These are phyloP conservation scores for Zygoascus hellenicus DNA, from an alignment of 1,139 yeast species.

Conservation along the genomic window DNA sequence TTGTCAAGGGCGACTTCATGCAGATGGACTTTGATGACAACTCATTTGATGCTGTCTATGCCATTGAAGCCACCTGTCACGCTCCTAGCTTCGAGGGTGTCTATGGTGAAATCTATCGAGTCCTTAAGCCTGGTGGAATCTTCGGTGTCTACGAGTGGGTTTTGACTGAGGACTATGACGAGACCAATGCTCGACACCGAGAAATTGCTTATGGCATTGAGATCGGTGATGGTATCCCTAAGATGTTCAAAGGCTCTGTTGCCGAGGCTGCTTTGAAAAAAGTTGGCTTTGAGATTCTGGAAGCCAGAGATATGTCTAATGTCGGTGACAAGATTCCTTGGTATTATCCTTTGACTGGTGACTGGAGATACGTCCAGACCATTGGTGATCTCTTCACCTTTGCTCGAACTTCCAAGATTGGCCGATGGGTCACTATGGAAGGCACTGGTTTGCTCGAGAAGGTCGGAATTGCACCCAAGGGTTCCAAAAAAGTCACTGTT, in stretches of 20 bases:
- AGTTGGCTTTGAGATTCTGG: conserved; percentile 81
- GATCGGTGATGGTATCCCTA: conserved; percentile 97
- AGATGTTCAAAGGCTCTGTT: conserved; percentile 82
- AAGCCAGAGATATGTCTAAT: conserved; percentile 78
- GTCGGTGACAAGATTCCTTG: conserved; percentile 84
- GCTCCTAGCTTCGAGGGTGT: conserved; percentile 97
- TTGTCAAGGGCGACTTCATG: conserved; percentile 98
- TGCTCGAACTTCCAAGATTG: conserved; percentile 81
- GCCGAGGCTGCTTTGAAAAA: conserved; percentile 80
- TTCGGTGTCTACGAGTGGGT: conserved; percentile 99
- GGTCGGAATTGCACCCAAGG: conserved; percentile 87
- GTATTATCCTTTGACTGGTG: conserved; percentile 97
- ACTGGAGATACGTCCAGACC: conserved; percentile 79
- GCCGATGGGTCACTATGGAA: conserved; percentile 80
- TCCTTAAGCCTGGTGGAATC: conserved; percentile 93
- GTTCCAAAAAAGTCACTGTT: conserved; percentile 81
- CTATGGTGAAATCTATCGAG: conserved; percentile 89
- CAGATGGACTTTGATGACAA: conserved; percentile 93
- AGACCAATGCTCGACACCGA: conserved; percentile 80
- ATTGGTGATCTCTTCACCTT: conserved; percentile 74
- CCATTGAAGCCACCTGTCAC: conserved; percentile 97
- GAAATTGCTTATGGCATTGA: conserved; percentile 96
- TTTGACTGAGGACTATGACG: conserved; percentile 92
- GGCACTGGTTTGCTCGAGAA: conserved; percentile 76
- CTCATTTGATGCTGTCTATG: conserved; percentile 93